Evolutionary conservation across 352 stramenopile species (phyloP).

Genomic region (Blastocystis sp.): DNA sequence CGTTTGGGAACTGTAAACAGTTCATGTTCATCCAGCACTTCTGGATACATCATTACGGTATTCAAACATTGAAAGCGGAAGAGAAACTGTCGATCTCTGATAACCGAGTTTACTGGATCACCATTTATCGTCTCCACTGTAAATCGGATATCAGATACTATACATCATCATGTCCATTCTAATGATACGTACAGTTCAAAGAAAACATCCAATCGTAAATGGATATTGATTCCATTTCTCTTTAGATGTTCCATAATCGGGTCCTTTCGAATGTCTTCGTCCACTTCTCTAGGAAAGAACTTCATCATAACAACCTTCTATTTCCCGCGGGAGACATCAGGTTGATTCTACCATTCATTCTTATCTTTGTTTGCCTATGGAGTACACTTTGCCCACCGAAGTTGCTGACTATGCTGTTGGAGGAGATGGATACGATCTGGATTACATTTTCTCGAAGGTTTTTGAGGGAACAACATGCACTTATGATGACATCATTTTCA

Average conservation of each 20-base stretch:
- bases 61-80: background rate
- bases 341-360: too few species aligned
- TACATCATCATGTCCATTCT: background rate
- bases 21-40: background rate
- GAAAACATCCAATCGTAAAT: background rate
- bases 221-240: too few species aligned
- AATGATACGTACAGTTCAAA: background rate
- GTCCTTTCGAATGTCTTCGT: too few species aligned
- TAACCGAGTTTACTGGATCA: background rate
- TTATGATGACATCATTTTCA: too few species aligned
- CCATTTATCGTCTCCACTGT: background rate
- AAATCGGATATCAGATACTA: background rate
- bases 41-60: background rate
- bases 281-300: too few species aligned
- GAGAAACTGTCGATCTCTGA: background rate
- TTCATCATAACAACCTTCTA: too few species aligned
- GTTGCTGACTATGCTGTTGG: slow-evolving; percentile 41
- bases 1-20: slow-evolving; percentile 1
- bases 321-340: too few species aligned
- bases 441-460: slow-evolving; percentile 28
- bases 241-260: too few species aligned
- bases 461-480: slow-evolving; percentile 27
- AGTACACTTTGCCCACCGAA: slow-evolving; percentile 59
- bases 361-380: background rate
- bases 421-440: slow-evolving; percentile 59